Base-by-base conservation (phyloP, 805 yeast genomes). In the Starmera caribaea region DNA sequence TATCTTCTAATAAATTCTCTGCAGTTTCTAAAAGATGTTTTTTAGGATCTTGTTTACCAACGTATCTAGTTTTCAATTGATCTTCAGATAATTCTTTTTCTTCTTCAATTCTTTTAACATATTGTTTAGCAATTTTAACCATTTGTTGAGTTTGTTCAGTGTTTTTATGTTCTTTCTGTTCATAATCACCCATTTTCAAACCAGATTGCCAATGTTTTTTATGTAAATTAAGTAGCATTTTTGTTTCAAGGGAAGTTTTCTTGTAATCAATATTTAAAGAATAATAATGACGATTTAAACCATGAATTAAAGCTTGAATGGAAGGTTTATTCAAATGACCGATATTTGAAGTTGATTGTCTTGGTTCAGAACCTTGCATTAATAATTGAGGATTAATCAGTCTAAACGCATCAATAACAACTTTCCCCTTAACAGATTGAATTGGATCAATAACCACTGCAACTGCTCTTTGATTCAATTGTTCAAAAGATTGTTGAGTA, bases 381-480 rank as follows among this genome's bases (percentile, higher is more conserved):
- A 89, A 63, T 11, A 88, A 73, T 33, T 88, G 76, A 4, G 96
- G 79, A 49, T 87, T 86, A 54, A 92, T 92, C 47, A 94, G 73
- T 67, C 99, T 76, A 66, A 92, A 92, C 2, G 99, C 99, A 65
- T 92, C 99, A 54, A 92, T 92, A 36, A 92, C 99, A 36, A 92
- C 99, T 60, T 92, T 92, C 47, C 99, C 99, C 63, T 90, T 89
- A 38, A 92, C 99, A 12, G 96, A 87, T 64, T 92, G 99, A 56
- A 92, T 92, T 36, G 99, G 98, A 62, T 92, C 99, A 44, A 92
- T 82, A 32, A 92, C 99, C 28, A 92, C 99, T 2, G 99, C 98
- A 31, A 92, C 98, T 0, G 98, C 95, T 51, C 98, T 74, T 47
- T 81, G 81, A 61, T 90, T 90, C 62, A 92, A 77, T 62, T 88